A percentile compares a stretch with the other conserved stretches of the same genome.
Conservation (phyloP, 768 basidiomycete genomes). For the Galerina sulciceps region DNA sequence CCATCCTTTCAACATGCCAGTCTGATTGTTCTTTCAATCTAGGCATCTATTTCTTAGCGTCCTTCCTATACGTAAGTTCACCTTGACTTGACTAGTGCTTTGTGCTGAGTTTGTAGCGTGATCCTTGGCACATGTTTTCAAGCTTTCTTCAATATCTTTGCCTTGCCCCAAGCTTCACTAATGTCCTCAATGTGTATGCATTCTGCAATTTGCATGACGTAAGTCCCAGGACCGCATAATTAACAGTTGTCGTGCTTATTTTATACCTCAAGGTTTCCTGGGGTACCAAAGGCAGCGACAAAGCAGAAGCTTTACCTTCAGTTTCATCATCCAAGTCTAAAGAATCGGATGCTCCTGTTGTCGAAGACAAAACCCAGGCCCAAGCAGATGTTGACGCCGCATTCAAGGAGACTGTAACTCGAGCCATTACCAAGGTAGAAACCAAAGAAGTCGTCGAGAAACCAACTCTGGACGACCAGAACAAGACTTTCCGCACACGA, state of each 20-base stretch:
- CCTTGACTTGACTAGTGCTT: not conserved
- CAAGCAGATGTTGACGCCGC: constrained; percentile 90
- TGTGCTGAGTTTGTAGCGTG: constrained; percentile 56
- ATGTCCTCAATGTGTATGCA: constrained; percentile 94
- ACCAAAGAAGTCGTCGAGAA: constrained; percentile 71
- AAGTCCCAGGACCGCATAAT: constrained; percentile 20
- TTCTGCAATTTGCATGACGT: constrained; percentile 97
- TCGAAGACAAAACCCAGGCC: constrained; percentile 82
- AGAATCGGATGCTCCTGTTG: constrained; percentile 74
- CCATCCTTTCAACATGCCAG: not conserved
- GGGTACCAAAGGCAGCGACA: constrained; percentile 96
- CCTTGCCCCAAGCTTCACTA: constrained; percentile 91
- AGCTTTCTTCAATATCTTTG: constrained; percentile 91
- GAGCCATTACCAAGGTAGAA: constrained; percentile 78
- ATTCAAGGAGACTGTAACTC: constrained; percentile 91
- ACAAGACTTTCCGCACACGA: constrained; percentile 92
- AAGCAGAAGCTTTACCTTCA: constrained; percentile 89
- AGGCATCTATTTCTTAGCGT: constrained; percentile 84
- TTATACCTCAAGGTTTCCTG: constrained; percentile 66
- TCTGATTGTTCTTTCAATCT: not conserved
- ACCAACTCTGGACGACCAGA: constrained; percentile 86
- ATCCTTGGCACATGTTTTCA: constrained; percentile 98
- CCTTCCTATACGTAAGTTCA: constrained; percentile 79
- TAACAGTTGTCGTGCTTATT: not conserved
- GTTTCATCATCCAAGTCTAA: constrained; percentile 84